A percentile compares a stretch with the other conserved stretches of the same genome.
Evolutionary conservation across 2,329 filamentous ascomycete species (phyloP).

Genomic region (Diaporthe citri): DNA sequence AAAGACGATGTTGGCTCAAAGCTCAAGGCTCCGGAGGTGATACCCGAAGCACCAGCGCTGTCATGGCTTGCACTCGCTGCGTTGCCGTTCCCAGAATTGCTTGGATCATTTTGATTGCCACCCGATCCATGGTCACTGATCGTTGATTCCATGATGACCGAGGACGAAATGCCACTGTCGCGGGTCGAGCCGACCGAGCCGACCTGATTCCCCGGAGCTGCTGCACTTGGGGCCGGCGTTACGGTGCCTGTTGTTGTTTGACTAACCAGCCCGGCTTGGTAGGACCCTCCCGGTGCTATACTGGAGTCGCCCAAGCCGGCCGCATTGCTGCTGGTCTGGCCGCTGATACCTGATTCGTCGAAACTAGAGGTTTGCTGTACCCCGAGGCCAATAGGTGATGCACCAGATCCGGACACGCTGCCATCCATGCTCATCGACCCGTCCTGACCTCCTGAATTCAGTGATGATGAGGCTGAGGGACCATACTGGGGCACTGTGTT

Average conservation of each 20-base stretch:
- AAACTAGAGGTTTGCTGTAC: neutral
- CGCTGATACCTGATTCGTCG: neutral
- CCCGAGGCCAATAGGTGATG: too few relatives aligned
- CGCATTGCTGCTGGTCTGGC: neutral
- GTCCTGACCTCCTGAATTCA: too few relatives aligned
- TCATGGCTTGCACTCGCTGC: neutral
- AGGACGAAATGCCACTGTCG: neutral
- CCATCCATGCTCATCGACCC: neutral
- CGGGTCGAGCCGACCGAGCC: neutral
- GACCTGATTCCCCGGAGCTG: neutral
- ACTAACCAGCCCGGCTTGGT: neutral
- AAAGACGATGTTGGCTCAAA: neutral
- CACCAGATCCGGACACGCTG: neutral
- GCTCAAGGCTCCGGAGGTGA: neutral
- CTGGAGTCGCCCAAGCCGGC: neutral
- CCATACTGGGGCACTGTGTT: rapidly evolving
- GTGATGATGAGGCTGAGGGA: neutral
- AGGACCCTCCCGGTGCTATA: neutral
- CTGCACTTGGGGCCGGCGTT: neutral
- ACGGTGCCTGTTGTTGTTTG: neutral
- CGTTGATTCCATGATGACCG: neutral
- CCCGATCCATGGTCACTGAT: too few relatives aligned
- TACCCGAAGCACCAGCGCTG: neutral
- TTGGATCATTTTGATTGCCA: neutral
- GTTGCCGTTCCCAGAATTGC: neutral